phyloP scores from a whole-genome alignment of 257 asterid genomes.

The Gentiana dahurica region DNA sequence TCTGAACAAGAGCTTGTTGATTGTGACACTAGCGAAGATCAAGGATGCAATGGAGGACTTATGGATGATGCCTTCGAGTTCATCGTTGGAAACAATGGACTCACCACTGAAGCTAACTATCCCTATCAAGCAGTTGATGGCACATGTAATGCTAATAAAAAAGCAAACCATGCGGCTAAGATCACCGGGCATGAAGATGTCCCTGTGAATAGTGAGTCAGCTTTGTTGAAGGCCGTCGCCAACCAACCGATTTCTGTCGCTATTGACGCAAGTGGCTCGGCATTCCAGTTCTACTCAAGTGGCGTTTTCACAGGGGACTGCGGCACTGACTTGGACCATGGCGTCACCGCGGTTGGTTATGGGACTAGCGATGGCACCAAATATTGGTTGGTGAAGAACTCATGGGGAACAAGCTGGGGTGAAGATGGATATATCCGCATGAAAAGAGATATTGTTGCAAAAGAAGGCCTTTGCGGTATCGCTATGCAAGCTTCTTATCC shows the following conservation, averaged over 20 bases:
- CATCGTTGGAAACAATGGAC: conserved; percentile 23
- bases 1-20: conserved; percentile 31
- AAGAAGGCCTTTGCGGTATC: conserved; percentile 17
- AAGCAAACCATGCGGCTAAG: conserved; percentile 4
- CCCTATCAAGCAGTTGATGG: conserved; percentile 10
- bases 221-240: conserved; percentile 14
- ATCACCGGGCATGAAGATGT: conserved; percentile 9
- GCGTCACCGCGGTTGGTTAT: conserved; percentile 13
- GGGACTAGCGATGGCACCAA: conserved; percentile 12
- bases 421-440: conserved; percentile 13
- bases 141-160: conserved; percentile 5
- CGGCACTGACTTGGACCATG: conserved; percentile 17
- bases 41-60: conserved; percentile 26
- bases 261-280: conserved; percentile 16
- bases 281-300: conserved; percentile 10
- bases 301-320: conserved; percentile 17
- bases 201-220: conserved; percentile 10
- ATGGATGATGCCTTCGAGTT: conserved; percentile 31
- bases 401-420: conserved; percentile 16
- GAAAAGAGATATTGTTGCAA: conserved; percentile 12
- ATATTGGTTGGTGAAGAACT: conserved; percentile 16
- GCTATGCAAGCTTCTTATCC: conserved; percentile 44
- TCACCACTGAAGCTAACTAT: conserved; percentile 11
- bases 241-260: conserved; percentile 12
- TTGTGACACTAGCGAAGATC: conserved; percentile 24